A percentile compares a stretch with the other conserved stretches of the same genome.
Evolutionary conservation across 208 protist species (phyloP).

Genomic region (Strigomonas culicis): DNA sequence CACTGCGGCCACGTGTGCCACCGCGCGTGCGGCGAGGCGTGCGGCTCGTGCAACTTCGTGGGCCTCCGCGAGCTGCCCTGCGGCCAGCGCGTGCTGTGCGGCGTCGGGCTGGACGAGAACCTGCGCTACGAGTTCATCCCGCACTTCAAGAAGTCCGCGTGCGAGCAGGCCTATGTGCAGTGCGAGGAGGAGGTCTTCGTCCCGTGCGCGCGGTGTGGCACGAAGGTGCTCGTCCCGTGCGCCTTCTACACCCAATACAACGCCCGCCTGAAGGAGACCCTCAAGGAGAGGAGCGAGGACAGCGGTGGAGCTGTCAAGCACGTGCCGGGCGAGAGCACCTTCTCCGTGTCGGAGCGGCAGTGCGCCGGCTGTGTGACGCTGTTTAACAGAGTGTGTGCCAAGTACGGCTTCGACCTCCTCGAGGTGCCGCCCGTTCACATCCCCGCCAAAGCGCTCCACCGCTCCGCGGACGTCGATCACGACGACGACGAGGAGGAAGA

Average conservation of each 20-base stretch:
- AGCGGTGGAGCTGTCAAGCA: conserved; percentile 11
- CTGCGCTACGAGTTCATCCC: conserved; percentile 47
- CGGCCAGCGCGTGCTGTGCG: conserved; percentile 77
- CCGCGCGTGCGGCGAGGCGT: conserved; percentile 58
- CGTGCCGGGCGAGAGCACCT: conserved; percentile 7
- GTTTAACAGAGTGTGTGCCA: conserved; percentile 69
- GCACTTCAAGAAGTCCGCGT: conserved; percentile 71
- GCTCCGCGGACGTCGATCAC: background rate
- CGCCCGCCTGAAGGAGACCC: background rate
- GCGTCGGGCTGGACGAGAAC: conserved; percentile 37
- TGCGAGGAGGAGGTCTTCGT: conserved; percentile 54
- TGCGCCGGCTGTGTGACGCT: conserved; percentile 72
- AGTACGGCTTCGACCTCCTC: conserved; percentile 31
- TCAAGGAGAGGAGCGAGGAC: conserved; percentile 7
- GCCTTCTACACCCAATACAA: conserved; percentile 32
- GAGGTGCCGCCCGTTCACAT: conserved; percentile 26
- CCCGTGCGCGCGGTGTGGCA: conserved; percentile 66
- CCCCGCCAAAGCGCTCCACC: background rate
- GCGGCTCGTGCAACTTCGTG: conserved; percentile 65
- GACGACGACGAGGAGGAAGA: conserved; percentile 21
- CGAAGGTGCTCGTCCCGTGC: conserved; percentile 50
- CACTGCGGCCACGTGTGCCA: conserved; percentile 73
- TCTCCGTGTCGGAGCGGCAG: conserved; percentile 42
- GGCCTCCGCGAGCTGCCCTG: conserved; percentile 67
- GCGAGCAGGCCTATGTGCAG: conserved; percentile 39